phyloP scores from a whole-genome alignment of 768 basidiomycete genomes.

The Mycena vulgaris region DNA sequence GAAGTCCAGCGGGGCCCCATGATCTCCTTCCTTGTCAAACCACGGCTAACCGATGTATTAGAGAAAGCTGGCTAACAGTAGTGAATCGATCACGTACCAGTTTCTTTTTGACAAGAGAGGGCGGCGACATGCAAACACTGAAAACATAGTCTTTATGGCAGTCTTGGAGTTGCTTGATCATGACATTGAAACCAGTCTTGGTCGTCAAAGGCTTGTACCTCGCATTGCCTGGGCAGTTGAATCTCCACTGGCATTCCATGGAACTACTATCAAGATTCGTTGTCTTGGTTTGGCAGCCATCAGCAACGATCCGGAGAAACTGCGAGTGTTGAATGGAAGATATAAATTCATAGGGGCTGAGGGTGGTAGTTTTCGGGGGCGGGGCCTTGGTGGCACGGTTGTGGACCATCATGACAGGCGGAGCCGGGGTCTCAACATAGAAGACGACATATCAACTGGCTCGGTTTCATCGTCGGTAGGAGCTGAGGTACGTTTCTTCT shows the following conservation, averaged over 20 bases:
- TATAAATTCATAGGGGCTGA: not conserved
- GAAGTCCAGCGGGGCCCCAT: not conserved
- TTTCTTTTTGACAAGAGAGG: not conserved
- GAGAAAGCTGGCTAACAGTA: not conserved
- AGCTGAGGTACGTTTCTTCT: not conserved
- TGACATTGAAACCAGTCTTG: not conserved
- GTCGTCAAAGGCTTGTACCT: not conserved
- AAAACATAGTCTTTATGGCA: conserved; percentile 3
- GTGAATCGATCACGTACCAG: not conserved
- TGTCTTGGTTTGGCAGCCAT: not conserved
- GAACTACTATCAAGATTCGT: not conserved
- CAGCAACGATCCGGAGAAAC: not conserved
- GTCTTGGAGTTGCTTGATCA: not conserved
- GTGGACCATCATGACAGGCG: not conserved
- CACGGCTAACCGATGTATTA: conserved; percentile 6
- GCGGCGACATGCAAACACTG: conserved; percentile 1
- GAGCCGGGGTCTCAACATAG: not conserved
- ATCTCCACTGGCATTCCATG: conserved; percentile 1
- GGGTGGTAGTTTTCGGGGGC: not conserved
- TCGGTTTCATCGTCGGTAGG: not conserved
- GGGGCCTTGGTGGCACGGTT: not conserved
- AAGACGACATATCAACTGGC: not conserved
- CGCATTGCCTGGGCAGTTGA: not conserved
- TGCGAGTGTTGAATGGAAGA: not conserved
- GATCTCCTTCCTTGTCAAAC: not conserved